Base-by-base conservation (phyloP, 1,284 basidiomycete species). In the Sphagnurus paluster region DNA sequence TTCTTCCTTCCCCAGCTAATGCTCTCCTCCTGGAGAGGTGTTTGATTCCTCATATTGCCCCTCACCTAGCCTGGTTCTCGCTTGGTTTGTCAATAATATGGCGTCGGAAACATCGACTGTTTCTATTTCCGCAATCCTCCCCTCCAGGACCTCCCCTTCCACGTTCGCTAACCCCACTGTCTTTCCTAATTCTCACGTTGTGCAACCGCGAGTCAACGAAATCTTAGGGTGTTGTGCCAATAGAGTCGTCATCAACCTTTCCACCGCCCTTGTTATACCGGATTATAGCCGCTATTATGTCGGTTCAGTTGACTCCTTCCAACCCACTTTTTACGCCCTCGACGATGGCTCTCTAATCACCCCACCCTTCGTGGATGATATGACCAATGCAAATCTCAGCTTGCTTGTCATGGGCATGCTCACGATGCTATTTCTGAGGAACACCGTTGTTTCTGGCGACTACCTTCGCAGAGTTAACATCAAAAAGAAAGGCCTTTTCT, bases 401-500 rank as follows among this genome's bases (percentile, higher is more conserved):
- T 62, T 85, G 9, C 57, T 82, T 39, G 61, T 80, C 34, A 62
- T 68, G 16, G 77, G 77, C 29, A 70, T 71, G 35, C 66, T 84
- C 46, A 65, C 71, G 39, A 70, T 72, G 58, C 61, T 84, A 40
- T 84, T 82, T 56, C 46, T 76, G 32, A 62, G 77, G 45, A 86
- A 80, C 55, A 71, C 78, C n/a, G 52, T 75, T 45, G 70, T 72
- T 45, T 73, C 79, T 10, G 63, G 70, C 29, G 68, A 73, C 50
- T 85, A 80, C 60, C 58, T 82, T 32, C 69, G 76, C 21, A 65
- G 75, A 46, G 79, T 69, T 35, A 81, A 64, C 66, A 78, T 77
- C 56, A 86, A 77, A 69, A 81, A 75, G 67, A 87, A 77, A 67
- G 74, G 62, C 7, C 75, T 78, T 42, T 84, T 76, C 58, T 82